Evolutionary conservation across 2,329 filamentous ascomycete species (phyloP).

Genomic region (Microdochium trichocladiopsis): DNA sequence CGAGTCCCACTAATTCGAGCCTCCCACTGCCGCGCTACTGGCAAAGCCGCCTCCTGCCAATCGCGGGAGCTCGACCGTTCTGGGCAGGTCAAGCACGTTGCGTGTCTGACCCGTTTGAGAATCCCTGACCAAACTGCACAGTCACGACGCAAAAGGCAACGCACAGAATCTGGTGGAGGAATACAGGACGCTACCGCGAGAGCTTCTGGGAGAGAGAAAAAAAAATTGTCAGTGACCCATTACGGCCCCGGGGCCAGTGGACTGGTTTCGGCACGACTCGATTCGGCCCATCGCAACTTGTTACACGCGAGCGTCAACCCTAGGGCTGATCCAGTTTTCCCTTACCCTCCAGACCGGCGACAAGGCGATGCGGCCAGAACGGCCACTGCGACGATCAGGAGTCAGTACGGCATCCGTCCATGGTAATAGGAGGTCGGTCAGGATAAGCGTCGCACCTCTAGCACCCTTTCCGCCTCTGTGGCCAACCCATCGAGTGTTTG

Average conservation of each 20-base stretch:
- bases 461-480: no score
- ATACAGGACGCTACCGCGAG: no score
- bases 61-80: neutral
- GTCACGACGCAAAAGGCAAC: neutral
- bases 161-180: no score
- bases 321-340: neutral
- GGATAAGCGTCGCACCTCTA: no score
- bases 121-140: neutral
- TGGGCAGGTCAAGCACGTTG: neutral
- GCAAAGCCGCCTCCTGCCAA: neutral
- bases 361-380: neutral
- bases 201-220: neutral
- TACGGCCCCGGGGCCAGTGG: neutral
- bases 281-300: neutral
- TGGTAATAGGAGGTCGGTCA: no score
- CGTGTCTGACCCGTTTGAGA: neutral
- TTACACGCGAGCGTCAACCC: neutral
- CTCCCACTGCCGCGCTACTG: neutral
- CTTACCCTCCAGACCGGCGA: no score
- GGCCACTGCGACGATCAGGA: neutral
- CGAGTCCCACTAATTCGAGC: neutral
- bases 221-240: neutral
- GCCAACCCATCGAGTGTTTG: no score
- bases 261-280: neutral
- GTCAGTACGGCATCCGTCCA: no score